Evolutionary conservation across 164 flowering plant genomes (phyloP).

Genomic region (Magnolia changhungtana): DNA sequence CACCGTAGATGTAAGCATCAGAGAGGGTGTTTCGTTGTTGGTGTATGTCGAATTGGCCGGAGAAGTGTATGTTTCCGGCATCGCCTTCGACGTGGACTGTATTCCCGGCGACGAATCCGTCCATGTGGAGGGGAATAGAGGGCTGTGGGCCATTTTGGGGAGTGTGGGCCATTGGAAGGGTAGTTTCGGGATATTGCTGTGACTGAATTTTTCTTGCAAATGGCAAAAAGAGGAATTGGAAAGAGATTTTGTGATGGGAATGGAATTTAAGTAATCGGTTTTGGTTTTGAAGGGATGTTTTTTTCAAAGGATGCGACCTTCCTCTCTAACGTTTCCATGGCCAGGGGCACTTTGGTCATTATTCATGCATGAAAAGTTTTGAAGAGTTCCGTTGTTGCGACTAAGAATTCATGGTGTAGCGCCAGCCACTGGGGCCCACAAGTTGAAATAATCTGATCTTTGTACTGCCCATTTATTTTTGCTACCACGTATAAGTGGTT

Average conservation of each 20-base stretch:
- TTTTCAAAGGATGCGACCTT: neutral
- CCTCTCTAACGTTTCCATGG: neutral
- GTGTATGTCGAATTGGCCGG: constrained; percentile 14
- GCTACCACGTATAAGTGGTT: too few relatives aligned
- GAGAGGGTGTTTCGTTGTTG: neutral
- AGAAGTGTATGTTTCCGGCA: constrained; percentile 19
- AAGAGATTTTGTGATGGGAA: neutral
- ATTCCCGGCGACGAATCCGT: constrained; percentile 20
- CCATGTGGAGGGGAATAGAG: constrained; percentile 16
- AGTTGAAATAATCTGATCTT: too few relatives aligned
- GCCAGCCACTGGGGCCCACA: too few relatives aligned
- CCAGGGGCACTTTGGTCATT: neutral
- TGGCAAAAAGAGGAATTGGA: neutral
- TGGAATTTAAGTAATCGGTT: neutral
- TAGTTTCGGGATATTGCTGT: neutral
- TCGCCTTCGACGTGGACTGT: constrained; percentile 21
- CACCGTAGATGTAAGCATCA: neutral
- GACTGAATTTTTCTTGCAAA: neutral
- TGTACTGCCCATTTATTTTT: too few relatives aligned
- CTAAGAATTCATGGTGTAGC: too few relatives aligned
- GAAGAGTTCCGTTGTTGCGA: too few relatives aligned
- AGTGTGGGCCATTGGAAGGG: constrained; percentile 9
- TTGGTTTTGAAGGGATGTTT: neutral
- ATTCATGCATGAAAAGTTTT: too few relatives aligned
- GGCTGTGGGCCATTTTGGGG: neutral